Evolutionary conservation across 495 filamentous ascomycete species (phyloP).

Genomic region (Talaromyces stipitatus): DNA sequence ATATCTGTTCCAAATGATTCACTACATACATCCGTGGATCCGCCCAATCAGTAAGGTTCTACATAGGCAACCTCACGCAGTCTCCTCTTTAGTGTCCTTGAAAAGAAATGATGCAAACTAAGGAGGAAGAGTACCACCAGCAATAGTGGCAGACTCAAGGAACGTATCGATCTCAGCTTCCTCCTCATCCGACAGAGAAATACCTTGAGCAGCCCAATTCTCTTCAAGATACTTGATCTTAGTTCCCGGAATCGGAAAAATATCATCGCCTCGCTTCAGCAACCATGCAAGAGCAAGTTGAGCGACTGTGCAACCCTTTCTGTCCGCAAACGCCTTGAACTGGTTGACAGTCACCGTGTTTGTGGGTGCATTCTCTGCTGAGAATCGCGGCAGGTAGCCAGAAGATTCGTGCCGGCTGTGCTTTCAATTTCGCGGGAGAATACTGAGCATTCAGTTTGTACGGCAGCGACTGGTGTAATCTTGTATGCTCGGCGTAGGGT

Average conservation of each 20-base stretch:
- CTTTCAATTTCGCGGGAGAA: slow-evolving; percentile 47
- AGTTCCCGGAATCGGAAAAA: slow-evolving; percentile 53
- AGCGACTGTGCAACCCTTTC: slow-evolving; percentile 34
- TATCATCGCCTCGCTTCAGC: slow-evolving; percentile 41
- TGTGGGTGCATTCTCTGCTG: slow-evolving; percentile 37
- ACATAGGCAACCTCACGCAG: not conserved
- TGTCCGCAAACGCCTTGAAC: slow-evolving; percentile 33
- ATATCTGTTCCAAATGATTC: too few relatives aligned
- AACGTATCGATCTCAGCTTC: slow-evolving; percentile 26
- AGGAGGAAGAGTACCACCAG: not conserved
- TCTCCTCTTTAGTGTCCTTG: slow-evolving; percentile 1
- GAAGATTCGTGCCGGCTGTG: slow-evolving; percentile 31
- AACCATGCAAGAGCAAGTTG: slow-evolving; percentile 49
- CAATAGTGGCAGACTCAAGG: not conserved
- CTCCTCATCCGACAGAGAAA: slow-evolving; percentile 43
- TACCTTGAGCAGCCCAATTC: slow-evolving; percentile 40
- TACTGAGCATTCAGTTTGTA: slow-evolving; percentile 39
- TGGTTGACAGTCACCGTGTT: slow-evolving; percentile 36
- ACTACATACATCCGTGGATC: too few relatives aligned
- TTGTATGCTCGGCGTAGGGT: slow-evolving; percentile 34
- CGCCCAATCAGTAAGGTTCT: not conserved
- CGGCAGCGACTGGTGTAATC: slow-evolving; percentile 27
- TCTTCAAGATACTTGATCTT: slow-evolving; percentile 50
- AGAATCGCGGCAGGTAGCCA: slow-evolving; percentile 44
- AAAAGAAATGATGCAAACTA: not conserved